Conservation (phyloP, 2,329 filamentous ascomycete species). For the Exserohilum turcica region DNA sequence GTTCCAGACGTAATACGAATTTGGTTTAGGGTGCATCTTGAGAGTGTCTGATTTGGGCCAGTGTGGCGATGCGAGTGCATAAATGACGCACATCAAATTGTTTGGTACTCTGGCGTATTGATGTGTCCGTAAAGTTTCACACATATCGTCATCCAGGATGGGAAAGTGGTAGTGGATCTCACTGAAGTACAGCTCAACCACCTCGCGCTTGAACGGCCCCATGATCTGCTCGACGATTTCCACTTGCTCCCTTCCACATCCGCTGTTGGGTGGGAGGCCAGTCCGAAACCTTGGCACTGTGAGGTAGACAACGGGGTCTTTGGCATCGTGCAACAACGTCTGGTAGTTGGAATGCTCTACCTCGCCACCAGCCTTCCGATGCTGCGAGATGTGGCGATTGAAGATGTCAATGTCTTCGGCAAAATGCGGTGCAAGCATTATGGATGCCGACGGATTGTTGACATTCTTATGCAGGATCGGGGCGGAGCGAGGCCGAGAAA, state of each 20-base stretch:
- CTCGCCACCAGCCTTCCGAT: slow-evolving; percentile 30
- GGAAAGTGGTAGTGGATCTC: slow-evolving; percentile 48
- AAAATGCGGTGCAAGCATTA: slow-evolving; percentile 49
- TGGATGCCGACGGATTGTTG: slow-evolving; percentile 43
- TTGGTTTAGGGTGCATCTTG: slow-evolving; percentile 45
- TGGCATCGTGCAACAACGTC: slow-evolving; percentile 54
- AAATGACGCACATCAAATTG: slow-evolving; percentile 48
- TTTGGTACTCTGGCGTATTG: slow-evolving; percentile 44
- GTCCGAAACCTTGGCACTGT: slow-evolving; percentile 58
- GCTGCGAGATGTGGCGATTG: slow-evolving; percentile 47
- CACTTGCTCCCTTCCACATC: slow-evolving; percentile 46
- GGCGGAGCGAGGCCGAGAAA: slow-evolving; percentile 30
- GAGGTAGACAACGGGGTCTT: slow-evolving; percentile 49
- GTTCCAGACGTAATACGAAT: slow-evolving; percentile 50
- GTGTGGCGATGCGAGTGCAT: slow-evolving; percentile 45
- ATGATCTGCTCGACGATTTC: slow-evolving; percentile 51
- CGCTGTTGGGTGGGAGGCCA: slow-evolving; percentile 46
- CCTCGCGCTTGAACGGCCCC: slow-evolving; percentile 45
- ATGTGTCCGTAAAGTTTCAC: slow-evolving; percentile 42
- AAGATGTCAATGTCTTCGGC: slow-evolving; percentile 51
- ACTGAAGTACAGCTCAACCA: slow-evolving; percentile 55
- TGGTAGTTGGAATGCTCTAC: slow-evolving; percentile 53
- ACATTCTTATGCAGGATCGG: slow-evolving; percentile 37
- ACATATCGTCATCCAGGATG: slow-evolving; percentile 48
- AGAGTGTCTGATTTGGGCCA: slow-evolving; percentile 47